Percentiles rank a stretch among this genome's conserved stretches.
Conservation (phyloP, 257 asterid genomes). For the Solanum infundibuliforme region DNA sequence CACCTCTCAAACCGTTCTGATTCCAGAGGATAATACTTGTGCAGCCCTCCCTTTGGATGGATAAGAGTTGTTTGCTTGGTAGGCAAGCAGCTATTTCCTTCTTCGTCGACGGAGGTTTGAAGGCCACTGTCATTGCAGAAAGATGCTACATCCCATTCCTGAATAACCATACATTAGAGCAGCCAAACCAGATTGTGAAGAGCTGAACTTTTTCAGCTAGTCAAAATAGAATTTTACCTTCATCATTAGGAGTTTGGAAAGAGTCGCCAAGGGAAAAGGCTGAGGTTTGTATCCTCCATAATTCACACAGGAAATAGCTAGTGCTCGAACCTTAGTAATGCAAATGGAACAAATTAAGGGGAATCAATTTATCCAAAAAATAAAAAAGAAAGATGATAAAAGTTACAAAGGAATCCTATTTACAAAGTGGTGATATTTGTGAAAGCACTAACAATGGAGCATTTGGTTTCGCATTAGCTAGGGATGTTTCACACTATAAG, state of each 20-base stretch:
- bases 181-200: background rate
- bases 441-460: background rate
- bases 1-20: conserved; percentile 64
- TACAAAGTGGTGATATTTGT: background rate
- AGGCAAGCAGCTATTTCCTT: conserved; percentile 40
- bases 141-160: conserved; percentile 73
- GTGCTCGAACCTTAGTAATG: conserved; percentile 46
- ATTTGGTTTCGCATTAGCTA: background rate
- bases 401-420: background rate
- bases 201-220: background rate
- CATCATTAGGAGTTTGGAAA: conserved; percentile 71
- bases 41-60: conserved; percentile 34
- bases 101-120: conserved; percentile 40
- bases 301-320: conserved; percentile 60
- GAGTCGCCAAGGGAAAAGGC: conserved; percentile 56
- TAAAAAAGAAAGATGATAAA: background rate
- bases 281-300: conserved; percentile 86
- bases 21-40: conserved; percentile 40
- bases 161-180: conserved; percentile 14
- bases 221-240: conserved; percentile 28
- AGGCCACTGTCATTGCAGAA: conserved; percentile 64
- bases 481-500: background rate
- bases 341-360: background rate
- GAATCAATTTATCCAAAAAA: background rate
- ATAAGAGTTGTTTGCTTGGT: conserved; percentile 44